These are phyloP conservation scores for Xanthoparmelia taractica DNA, from an alignment of 495 filamentous ascomycete genomes.

Conservation along the genomic window DNA sequence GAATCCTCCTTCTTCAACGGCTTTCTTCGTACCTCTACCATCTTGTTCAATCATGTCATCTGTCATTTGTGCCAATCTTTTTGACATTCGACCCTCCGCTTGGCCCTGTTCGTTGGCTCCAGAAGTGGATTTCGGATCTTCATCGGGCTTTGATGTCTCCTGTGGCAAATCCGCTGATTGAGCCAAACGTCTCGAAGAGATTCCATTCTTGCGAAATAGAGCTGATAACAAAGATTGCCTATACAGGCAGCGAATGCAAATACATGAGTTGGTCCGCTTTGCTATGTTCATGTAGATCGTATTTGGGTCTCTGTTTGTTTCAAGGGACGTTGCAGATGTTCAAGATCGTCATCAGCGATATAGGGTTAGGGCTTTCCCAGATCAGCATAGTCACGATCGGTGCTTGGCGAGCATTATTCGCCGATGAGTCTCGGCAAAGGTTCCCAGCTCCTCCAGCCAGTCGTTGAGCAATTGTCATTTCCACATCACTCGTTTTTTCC, in stretches of 20 bases:
- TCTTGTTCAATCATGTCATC: conserved; percentile 69
- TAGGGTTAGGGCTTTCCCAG: background rate
- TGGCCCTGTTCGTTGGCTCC: conserved; percentile 16
- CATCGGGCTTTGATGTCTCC: conserved; percentile 1
- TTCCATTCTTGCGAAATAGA: background rate
- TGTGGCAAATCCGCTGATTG: conserved; percentile 16
- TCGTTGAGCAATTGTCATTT: conserved; percentile 8
- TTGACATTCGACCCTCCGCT: conserved; percentile 57
- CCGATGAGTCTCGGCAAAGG: conserved; percentile 14
- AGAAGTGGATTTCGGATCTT: background rate
- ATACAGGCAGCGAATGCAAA: conserved; percentile 3
- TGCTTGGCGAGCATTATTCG: background rate
- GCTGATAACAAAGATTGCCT: background rate
- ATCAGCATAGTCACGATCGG: background rate
- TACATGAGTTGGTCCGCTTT: background rate
- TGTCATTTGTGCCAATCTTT: conserved; percentile 68
- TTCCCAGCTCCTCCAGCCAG: conserved; percentile 8
- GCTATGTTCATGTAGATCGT: conserved; percentile 12
- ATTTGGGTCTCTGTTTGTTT: background rate
- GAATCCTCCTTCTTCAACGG: conserved; percentile 80
- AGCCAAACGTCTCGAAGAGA: background rate
- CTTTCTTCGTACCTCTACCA: conserved; percentile 60
- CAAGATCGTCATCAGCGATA: background rate
- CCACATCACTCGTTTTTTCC: background rate
- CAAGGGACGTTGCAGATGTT: background rate